Evolutionary conservation across 352 stramenopile genomes (phyloP).

Genomic region (Globisporangium orthogonon): DNA sequence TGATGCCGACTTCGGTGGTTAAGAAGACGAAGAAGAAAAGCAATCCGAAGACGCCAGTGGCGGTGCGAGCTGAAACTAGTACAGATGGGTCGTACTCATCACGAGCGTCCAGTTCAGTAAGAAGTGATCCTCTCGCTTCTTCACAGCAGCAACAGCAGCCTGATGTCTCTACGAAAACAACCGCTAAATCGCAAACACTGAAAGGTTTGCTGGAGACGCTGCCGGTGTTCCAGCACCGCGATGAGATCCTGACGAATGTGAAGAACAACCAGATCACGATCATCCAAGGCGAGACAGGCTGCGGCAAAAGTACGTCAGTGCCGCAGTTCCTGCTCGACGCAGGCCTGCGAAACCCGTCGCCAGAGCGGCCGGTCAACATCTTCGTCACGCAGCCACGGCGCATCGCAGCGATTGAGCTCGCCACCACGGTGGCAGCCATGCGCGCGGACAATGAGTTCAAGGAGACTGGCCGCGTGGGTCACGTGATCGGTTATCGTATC

Average conservation of each 20-base stretch:
- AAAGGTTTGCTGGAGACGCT: slow-evolving; percentile 62
- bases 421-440: slow-evolving; percentile 91
- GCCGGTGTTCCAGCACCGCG: slow-evolving; percentile 83
- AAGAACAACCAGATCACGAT: slow-evolving; percentile 84
- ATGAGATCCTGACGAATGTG: slow-evolving; percentile 86
- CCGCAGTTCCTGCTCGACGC: slow-evolving; percentile 91
- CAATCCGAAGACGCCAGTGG: background rate
- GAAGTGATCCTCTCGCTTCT: background rate
- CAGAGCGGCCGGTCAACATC: slow-evolving; percentile 82
- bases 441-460: slow-evolving; percentile 68
- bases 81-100: background rate
- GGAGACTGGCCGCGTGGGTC: slow-evolving; percentile 53
- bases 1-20: background rate
- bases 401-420: slow-evolving; percentile 89
- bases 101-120: no score
- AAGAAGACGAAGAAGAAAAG: background rate
- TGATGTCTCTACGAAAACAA: background rate
- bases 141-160: background rate
- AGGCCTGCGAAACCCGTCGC: slow-evolving; percentile 9
- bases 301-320: slow-evolving; percentile 95
- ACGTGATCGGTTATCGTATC: slow-evolving; percentile 75
- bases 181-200: slow-evolving; percentile 14
- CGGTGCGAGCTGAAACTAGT: background rate
- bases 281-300: slow-evolving; percentile 92
- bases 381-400: slow-evolving; percentile 94